Evolutionary conservation across 2,329 filamentous ascomycete species (phyloP).

Genomic region (Colletotrichum tropicale): DNA sequence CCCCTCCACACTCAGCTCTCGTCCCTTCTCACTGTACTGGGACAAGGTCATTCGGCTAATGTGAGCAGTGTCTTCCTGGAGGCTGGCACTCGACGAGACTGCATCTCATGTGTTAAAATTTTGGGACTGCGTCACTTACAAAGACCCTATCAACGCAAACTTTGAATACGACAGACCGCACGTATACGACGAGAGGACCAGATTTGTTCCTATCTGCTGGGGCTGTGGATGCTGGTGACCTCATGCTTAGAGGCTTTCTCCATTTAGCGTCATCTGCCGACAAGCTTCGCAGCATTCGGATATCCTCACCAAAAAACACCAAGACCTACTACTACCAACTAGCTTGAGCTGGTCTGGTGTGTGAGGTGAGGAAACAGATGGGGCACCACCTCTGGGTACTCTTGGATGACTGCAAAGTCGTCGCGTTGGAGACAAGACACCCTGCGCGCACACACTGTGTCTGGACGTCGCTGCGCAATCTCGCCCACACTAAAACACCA

Average conservation of each 20-base stretch:
- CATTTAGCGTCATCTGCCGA: neutral
- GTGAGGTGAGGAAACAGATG: neutral
- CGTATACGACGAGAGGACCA: neutral
- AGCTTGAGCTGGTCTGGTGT: neutral
- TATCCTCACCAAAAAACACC: neutral
- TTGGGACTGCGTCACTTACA: neutral
- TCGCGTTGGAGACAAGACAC: neutral
- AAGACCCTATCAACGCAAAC: neutral
- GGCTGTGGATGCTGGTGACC: constrained; percentile 4
- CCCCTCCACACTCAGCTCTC: neutral
- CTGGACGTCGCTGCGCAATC: neutral
- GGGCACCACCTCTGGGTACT: neutral
- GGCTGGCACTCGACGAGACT: neutral
- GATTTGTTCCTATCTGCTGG: neutral
- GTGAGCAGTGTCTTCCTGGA: neutral
- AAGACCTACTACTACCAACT: neutral
- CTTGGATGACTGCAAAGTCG: neutral
- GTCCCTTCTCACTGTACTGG: neutral
- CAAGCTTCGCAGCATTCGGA: neutral
- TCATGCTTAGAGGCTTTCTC: neutral
- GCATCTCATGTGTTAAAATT: neutral
- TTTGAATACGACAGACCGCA: neutral
- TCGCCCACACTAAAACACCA: constrained; percentile 20
- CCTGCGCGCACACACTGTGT: constrained; percentile 3
- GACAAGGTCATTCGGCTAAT: neutral